A percentile compares a stretch with the other conserved stretches of the same genome.
Conservation (phyloP, 768 basidiomycete species). For the Mycena crocata region DNA sequence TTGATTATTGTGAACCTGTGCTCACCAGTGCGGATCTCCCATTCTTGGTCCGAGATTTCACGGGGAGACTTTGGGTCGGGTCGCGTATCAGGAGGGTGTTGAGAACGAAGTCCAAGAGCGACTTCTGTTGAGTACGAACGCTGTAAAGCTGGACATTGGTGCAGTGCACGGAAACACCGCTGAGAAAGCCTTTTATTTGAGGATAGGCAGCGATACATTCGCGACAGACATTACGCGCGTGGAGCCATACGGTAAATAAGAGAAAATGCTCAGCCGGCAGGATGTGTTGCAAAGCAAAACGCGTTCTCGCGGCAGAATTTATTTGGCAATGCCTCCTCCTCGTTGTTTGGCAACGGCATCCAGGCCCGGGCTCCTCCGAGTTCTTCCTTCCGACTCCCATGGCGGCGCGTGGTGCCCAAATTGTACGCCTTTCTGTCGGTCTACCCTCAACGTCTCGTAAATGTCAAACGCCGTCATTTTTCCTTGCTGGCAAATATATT, state of each 20-base stretch:
- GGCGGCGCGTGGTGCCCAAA: no score
- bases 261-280: background rate
- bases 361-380: no score
- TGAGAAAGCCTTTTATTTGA: constrained; percentile 11
- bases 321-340: no score
- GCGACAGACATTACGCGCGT: constrained; percentile 17
- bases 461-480: no score
- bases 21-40: constrained; percentile 82
- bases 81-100: background rate
- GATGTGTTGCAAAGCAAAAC: background rate
- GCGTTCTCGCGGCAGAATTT: constrained; percentile 4
- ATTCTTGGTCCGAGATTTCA: constrained; percentile 75
- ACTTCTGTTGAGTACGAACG: constrained; percentile 23
- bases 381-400: no score
- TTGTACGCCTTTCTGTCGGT: no score
- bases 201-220: constrained; percentile 9
- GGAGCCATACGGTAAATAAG: background rate
- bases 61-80: constrained; percentile 21
- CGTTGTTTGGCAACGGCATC: no score
- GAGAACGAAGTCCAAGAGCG: constrained; percentile 40
- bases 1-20: no score
- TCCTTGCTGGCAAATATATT: no score
- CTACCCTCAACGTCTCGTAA: no score
- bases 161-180: background rate
- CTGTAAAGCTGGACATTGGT: background rate